These are phyloP conservation scores for Penicillium manginii DNA, from an alignment of 495 filamentous ascomycete species.

Conservation along the genomic window DNA sequence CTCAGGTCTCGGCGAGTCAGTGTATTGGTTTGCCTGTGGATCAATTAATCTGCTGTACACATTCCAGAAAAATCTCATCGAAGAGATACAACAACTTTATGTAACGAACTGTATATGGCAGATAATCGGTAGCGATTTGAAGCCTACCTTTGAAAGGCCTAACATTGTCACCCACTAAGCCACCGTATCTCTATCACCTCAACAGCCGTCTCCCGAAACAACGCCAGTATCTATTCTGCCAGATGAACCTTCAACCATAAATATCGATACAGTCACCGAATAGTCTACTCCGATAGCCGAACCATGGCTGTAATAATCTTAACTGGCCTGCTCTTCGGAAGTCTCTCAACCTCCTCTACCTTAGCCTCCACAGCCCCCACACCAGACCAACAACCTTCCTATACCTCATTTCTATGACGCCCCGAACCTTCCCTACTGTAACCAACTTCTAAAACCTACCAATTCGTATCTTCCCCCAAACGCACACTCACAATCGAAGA, in stretches of 20 bases:
- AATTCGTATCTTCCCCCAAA: background rate
- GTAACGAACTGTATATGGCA: conserved; percentile 6
- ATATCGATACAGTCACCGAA: conserved; percentile 1
- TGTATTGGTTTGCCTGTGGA: conserved; percentile 10
- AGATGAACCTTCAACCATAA: background rate
- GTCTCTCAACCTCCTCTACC: conserved; percentile 2
- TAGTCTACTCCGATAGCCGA: background rate
- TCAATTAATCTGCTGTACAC: conserved; percentile 6
- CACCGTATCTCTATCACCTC: background rate
- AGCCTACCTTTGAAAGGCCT: conserved; percentile 3
- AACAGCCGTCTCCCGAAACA: background rate
- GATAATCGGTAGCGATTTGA: conserved; percentile 5
- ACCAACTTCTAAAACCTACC: background rate
- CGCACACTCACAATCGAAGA: conserved; percentile 5
- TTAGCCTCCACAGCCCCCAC: background rate
- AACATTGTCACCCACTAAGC: background rate
- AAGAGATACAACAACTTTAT: conserved; percentile 5
- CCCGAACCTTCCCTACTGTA: background rate
- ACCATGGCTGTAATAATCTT: background rate
- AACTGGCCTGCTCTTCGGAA: conserved; percentile 2
- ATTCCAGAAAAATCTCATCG: conserved; percentile 6
- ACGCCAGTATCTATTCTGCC: conserved; percentile 5
- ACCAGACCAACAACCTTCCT: conserved; percentile 5
- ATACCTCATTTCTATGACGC: background rate
- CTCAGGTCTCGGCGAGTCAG: conserved; percentile 4